Conservation (phyloP, 2,329 filamentous ascomycete species). For the Xylariaceae sp. region DNA sequence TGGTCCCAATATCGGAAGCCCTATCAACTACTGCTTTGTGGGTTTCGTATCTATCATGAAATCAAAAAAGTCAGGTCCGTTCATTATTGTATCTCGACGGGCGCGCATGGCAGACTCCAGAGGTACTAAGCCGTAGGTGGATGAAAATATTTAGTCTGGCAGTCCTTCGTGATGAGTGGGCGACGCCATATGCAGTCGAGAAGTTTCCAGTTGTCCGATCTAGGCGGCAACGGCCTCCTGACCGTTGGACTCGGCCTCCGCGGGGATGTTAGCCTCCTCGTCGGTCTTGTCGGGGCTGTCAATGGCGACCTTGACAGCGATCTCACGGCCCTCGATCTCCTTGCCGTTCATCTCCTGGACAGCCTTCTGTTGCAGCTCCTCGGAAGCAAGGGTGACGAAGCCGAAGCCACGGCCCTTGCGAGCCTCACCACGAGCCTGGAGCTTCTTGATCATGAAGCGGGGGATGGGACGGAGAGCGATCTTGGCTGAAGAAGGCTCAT, state of each 20-base stretch:
- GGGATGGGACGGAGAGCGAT: conserved; percentile 98
- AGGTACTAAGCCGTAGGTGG: conserved; percentile 12
- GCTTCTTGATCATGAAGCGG: conserved; percentile 99
- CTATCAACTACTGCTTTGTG: conserved; percentile 26
- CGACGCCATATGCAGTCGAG: conserved; percentile 8
- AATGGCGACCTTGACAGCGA: conserved; percentile 99
- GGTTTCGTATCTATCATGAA: conserved; percentile 31
- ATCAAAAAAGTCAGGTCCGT: conserved; percentile 22
- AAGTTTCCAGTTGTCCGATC: conserved; percentile 27
- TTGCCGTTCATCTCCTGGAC: conserved; percentile 99
- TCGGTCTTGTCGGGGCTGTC: conserved; percentile 96
- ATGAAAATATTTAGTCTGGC: too few species aligned
- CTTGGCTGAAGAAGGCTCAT: conserved; percentile 92
- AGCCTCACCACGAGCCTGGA: conserved; percentile 94
- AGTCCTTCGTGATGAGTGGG: too few species aligned
- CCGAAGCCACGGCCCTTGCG: conserved; percentile 99
- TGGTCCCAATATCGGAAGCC: conserved; percentile 25
- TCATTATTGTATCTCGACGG: conserved; percentile 22
- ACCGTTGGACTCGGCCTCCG: conserved; percentile 43
- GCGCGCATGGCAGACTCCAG: conserved; percentile 21
- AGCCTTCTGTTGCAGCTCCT: conserved; percentile 96
- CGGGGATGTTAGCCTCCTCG: conserved; percentile 70
- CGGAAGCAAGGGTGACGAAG: conserved; percentile 92
- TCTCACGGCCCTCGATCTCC: conserved; percentile 97
- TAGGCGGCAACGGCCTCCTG: conserved; percentile 36